phyloP scores from a whole-genome alignment of 1,139 yeast species.

The Pichia sp. region DNA sequence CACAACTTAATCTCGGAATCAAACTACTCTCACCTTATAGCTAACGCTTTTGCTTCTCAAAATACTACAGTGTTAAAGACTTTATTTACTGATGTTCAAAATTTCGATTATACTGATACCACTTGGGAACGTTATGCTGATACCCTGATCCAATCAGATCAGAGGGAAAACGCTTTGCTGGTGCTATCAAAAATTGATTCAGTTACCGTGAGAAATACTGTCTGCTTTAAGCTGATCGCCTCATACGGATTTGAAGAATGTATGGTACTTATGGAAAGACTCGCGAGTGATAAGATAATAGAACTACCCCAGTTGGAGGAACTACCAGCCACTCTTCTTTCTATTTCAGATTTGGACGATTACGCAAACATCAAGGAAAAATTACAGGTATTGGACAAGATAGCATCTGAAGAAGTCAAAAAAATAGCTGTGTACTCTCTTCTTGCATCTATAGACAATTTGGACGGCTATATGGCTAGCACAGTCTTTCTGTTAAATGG shows the following conservation, averaged over 20 bases:
- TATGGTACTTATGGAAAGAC: constrained; percentile 7
- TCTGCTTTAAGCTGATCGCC: constrained; percentile 12
- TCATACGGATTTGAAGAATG: constrained; percentile 6
- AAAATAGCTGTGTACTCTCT: constrained; percentile 19
- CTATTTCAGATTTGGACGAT: constrained; percentile 15
- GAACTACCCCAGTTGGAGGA: constrained; percentile 1
- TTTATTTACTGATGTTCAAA: neutral
- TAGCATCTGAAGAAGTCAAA: constrained; percentile 13
- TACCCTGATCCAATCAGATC: neutral
- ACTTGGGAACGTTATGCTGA: constrained; percentile 1
- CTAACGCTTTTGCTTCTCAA: constrained; percentile 9
- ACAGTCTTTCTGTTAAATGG: constrained; percentile 18
- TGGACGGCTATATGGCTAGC: constrained; percentile 19
- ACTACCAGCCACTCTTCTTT: constrained; percentile 16
- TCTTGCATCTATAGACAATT: constrained; percentile 23
- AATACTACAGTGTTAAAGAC: constrained; percentile 4
- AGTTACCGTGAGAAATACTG: neutral
- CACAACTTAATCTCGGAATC: neutral
- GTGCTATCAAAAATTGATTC: constrained; percentile 11
- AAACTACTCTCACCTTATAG: constrained; percentile 19
- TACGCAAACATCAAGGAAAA: constrained; percentile 14
- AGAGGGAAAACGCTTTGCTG: constrained; percentile 6
- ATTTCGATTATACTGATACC: constrained; percentile 4
- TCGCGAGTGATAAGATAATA: neutral
- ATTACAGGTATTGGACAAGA: constrained; percentile 7